Percentiles rank a stretch among this genome's conserved stretches.
Conservation (phyloP, 2,329 filamentous ascomycete species). For the Calcarisporium arbuscula region DNA sequence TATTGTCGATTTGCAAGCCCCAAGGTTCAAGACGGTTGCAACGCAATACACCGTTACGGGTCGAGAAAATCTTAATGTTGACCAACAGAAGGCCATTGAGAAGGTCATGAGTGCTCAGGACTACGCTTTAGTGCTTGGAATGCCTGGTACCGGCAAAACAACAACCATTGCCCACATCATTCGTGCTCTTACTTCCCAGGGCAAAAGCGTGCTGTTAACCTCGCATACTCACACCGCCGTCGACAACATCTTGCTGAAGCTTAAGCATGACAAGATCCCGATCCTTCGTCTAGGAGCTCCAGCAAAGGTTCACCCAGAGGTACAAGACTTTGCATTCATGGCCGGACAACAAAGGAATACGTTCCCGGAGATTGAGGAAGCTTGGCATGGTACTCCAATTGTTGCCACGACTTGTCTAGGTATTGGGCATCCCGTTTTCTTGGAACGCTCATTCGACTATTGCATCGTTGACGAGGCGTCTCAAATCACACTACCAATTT, state of each 20-base stretch:
- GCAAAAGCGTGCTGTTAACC: constrained; percentile 87
- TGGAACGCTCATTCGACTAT: constrained; percentile 86
- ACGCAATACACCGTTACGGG: constrained; percentile 59
- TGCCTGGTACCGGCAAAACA: constrained; percentile 97
- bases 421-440: constrained; percentile 84
- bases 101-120: constrained; percentile 95
- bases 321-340: constrained; percentile 77
- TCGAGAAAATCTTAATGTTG: constrained; percentile 69
- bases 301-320: constrained; percentile 81
- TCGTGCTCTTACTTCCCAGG: constrained; percentile 76
- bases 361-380: constrained; percentile 76
- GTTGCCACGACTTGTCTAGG: constrained; percentile 94
- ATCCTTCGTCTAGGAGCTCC: constrained; percentile 80
- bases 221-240: constrained; percentile 97
- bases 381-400: constrained; percentile 80
- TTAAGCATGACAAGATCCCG: constrained; percentile 69
- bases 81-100: constrained; percentile 79
- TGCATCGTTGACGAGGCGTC: constrained; percentile 98
- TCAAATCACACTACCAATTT: constrained; percentile 93
- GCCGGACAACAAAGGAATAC: constrained; percentile 66
- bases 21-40: constrained; percentile 62
- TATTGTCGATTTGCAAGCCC: constrained; percentile 70
- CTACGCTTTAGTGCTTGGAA: constrained; percentile 94
- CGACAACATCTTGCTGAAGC: constrained; percentile 94
- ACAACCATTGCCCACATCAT: constrained; percentile 98